phyloP scores from a whole-genome alignment of 2,329 filamentous ascomycete species.

The Pseudogymnoascus destructans region DNA sequence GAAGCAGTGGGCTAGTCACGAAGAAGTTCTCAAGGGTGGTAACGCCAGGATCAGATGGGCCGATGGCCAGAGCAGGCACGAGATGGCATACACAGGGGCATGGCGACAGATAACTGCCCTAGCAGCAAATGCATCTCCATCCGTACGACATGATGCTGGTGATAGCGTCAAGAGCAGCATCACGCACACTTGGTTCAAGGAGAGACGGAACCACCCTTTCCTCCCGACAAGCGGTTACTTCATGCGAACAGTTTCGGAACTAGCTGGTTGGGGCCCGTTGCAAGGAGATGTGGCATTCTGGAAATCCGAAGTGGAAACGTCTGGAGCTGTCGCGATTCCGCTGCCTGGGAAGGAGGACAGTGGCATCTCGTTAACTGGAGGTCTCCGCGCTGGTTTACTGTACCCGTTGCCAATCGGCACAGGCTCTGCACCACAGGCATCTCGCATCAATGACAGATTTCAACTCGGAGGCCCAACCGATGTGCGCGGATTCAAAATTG shows the following conservation, averaged over 20 bases:
- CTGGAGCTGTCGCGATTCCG: conserved; percentile 60
- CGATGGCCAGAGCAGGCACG: conserved; percentile 52
- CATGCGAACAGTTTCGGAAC: conserved; percentile 61
- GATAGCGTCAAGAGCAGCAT: conserved; percentile 84
- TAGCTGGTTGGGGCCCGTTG: conserved; percentile 78
- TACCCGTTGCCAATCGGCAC: conserved; percentile 64
- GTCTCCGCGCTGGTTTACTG: conserved; percentile 68
- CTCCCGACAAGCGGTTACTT: conserved; percentile 75
- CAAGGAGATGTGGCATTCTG: conserved; percentile 86
- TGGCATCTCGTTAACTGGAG: conserved; percentile 70
- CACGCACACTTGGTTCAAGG: conserved; percentile 66
- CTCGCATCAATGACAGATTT: conserved; percentile 87
- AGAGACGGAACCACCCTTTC: conserved; percentile 72
- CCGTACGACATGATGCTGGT: conserved; percentile 71
- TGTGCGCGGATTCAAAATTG: conserved; percentile 83
- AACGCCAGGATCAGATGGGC: conserved; percentile 67
- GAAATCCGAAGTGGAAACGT: conserved; percentile 78
- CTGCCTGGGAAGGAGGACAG: conserved; percentile 54
- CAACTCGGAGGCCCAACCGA: conserved; percentile 88
- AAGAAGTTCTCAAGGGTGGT: conserved; percentile 72
- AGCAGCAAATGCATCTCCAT: conserved; percentile 61
- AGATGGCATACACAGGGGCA: conserved; percentile 64
- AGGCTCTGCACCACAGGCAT: conserved; percentile 42
- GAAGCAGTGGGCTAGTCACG: conserved; percentile 88
- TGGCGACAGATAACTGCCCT: conserved; percentile 87